Base-by-base conservation (phyloP, 768 basidiomycete genomes). In the Grammothele lineata region DNA sequence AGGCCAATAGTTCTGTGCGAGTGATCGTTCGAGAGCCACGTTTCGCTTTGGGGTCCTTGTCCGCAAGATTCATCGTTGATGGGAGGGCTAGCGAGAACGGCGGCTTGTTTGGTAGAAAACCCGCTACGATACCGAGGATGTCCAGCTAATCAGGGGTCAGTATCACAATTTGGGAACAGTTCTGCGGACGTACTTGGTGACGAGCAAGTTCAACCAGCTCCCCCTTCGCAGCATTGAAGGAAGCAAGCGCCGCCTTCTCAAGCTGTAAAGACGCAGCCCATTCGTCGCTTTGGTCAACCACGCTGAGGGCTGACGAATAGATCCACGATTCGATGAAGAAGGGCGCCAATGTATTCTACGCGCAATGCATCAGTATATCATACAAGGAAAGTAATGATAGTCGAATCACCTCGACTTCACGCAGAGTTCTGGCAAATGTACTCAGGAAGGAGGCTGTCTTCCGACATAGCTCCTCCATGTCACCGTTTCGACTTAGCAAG, bases 261-360 rank as follows among this genome's bases (percentile, higher is more conserved):
- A 81, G 61, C 19, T 72, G 68, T 48, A 71, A 66, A 1, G 64
- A 54, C n/a, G 68, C 62, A 10, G 76, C 74, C 89, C 92, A 93
- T 2, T 66, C 64, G 52, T 89, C 85, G 57, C 85, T 89, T 55
- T 84, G 83, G 11, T 90, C 83, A 22, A 92, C 80, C 36, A 86
- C 81, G 53, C 85, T 90, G 36, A 94, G 71, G 17, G 91, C 83
- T 0, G 93, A 91, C 15, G 88, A 91, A 66, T 92, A 97, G 26
- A 79, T 85, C 96, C 96, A 99, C 0, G 89, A 85, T 61, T 96
- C 90, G 26, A 96, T 72, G 62, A 95, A 96, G 59, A 84, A 79
- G 15, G 70, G 68, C 0, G 86, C 76, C 19, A 87, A 68, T 4
- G 70, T 73, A 26, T 58, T 62, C 78, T 83, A 49, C 54, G 47